A percentile compares a stretch with the other conserved stretches of the same genome.
These are phyloP conservation scores for Chaetomium sp. DNA, from an alignment of 2,329 filamentous ascomycete species.

Conservation along the genomic window DNA sequence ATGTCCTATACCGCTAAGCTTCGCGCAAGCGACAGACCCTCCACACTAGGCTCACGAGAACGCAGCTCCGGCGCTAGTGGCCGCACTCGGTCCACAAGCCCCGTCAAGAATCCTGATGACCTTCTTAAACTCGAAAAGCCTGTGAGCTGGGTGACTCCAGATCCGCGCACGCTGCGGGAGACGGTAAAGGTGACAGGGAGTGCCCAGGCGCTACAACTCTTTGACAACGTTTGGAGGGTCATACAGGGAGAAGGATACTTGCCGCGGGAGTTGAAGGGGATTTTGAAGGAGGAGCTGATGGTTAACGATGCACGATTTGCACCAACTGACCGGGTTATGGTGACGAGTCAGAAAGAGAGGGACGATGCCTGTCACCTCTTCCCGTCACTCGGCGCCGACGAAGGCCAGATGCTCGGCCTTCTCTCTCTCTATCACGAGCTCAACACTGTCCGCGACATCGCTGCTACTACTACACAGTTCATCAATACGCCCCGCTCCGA, in stretches of 20 bases:
- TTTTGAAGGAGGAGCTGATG: conserved; percentile 6
- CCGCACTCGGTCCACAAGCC: conserved; percentile 4
- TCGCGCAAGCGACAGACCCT: not conserved
- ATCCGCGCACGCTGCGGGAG: not conserved
- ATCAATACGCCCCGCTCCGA: conserved; percentile 2
- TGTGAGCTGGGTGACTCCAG: conserved; percentile 1
- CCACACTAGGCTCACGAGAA: not conserved
- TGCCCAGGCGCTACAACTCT: conserved; percentile 3
- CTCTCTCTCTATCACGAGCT: conserved; percentile 2
- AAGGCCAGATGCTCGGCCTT: conserved; percentile 3
- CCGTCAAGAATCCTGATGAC: conserved; percentile 3
- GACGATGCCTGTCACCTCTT: conserved; percentile 1
- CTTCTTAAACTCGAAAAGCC: conserved; percentile 5
- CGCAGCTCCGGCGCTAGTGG: not conserved
- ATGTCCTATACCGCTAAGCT: conserved; percentile 2
- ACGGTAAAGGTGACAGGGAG: conserved; percentile 4
- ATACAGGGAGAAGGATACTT: conserved; percentile 4
- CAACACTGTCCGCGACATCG: conserved; percentile 1
- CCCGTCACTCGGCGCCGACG: conserved; percentile 1
- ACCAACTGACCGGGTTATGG: not conserved
- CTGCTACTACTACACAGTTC: conserved; percentile 2
- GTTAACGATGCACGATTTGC: conserved; percentile 3
- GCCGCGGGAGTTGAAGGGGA: conserved; percentile 1
- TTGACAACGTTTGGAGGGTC: conserved; percentile 2
- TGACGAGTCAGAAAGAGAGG: conserved; percentile 2